Evolutionary conservation across 2,329 filamentous ascomycete genomes (phyloP).

Genomic region (Sarocladium kiliense): DNA sequence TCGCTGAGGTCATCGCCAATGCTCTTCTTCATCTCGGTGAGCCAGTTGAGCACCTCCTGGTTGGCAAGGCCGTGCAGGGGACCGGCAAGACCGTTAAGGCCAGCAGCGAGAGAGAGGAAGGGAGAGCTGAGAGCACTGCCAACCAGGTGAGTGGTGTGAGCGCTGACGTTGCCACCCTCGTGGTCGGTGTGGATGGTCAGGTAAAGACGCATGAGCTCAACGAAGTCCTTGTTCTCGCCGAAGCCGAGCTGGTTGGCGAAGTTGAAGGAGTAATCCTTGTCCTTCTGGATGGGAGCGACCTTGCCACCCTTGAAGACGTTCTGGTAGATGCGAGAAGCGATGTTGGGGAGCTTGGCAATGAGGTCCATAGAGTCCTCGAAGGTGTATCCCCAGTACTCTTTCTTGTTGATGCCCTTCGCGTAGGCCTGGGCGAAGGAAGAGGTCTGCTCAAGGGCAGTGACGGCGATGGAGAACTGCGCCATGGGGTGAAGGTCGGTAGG

Average conservation of each 20-base stretch:
- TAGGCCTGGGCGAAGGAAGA: slow-evolving; percentile 98
- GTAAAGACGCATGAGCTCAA: slow-evolving; percentile 98
- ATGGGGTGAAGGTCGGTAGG: slow-evolving; percentile 98
- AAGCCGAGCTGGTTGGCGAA: slow-evolving; percentile 99
- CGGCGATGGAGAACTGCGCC: slow-evolving; percentile 97
- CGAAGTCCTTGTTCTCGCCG: slow-evolving; percentile 88
- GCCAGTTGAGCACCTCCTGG: slow-evolving; percentile 99
- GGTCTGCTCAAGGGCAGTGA: slow-evolving; percentile 97
- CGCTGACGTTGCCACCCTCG: slow-evolving; percentile 98
- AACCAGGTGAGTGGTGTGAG: slow-evolving; percentile 97
- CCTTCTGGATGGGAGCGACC: slow-evolving; percentile 91
- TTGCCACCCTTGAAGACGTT: slow-evolving; percentile 99
- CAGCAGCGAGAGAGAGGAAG: slow-evolving; percentile 92
- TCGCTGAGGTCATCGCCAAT: slow-evolving; percentile 94
- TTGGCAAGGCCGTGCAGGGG: slow-evolving; percentile 98
- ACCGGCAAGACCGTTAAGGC: slow-evolving; percentile 95
- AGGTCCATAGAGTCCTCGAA: slow-evolving; percentile 99
- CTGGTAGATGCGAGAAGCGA: slow-evolving; percentile 98
- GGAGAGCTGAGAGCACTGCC: slow-evolving; percentile 95
- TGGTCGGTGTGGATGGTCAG: slow-evolving; percentile 99
- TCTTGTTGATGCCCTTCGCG: slow-evolving; percentile 98
- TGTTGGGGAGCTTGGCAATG: slow-evolving; percentile 98
- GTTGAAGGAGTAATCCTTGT: slow-evolving; percentile 99
- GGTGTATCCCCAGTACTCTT: slow-evolving; percentile 99
- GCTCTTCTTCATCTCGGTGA: slow-evolving; percentile 95